Evolutionary conservation across 208 protist genomes (phyloP), one percentile per base, ranked within the genome.

Genomic region (Wallacemonas sp.): DNA sequence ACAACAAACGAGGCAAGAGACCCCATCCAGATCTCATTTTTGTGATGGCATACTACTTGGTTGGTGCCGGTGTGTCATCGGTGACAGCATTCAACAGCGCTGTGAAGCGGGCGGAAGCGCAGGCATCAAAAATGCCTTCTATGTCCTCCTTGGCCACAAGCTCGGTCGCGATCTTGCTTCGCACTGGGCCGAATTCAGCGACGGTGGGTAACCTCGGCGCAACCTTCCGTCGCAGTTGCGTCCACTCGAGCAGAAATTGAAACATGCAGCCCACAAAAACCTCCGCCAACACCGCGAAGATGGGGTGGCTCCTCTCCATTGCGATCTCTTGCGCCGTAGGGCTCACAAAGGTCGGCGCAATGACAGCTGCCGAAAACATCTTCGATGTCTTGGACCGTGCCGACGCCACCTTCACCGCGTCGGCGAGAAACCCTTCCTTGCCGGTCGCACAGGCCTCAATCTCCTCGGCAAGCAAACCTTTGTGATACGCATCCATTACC

Each of bases 401-500:
- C 15, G 51, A 34, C n/a, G 51, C 51, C 28, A 58, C 38, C 39
- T 70, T 56, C 33, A 19, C 19, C 28, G 44, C 44, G 17, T 41
- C 38, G 15, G 30, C 5, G 3, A 58, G 21, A n/a, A 17, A 68
- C 22, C 61, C 41, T n/a, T 36, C 56, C 3, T 39, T 34, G 11
- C 31, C 46, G 5, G 45, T 26, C 14, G 31, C 61, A 6, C 42
- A 56, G 33, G 8, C 42, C 19, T 39, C 49, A 4, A 81, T 55
- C 38, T 64, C 54, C 0, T 59, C 63, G 9, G 71, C 45, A 4
- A 79, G 62, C 19, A 75, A 51, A 21, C 79, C 77, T 26, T 68
- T 62, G 9, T 66, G 59, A 0, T 71, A 73, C 0, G 63, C 56
- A 39, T 92, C 83, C 47, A 91, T 53, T 22, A 90, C 71, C 0